Evolutionary conservation across 2,329 filamentous ascomycete genomes (phyloP), one percentile per base, ranked within the genome.

Genomic region (Aspergillus eucalypticola): DNA sequence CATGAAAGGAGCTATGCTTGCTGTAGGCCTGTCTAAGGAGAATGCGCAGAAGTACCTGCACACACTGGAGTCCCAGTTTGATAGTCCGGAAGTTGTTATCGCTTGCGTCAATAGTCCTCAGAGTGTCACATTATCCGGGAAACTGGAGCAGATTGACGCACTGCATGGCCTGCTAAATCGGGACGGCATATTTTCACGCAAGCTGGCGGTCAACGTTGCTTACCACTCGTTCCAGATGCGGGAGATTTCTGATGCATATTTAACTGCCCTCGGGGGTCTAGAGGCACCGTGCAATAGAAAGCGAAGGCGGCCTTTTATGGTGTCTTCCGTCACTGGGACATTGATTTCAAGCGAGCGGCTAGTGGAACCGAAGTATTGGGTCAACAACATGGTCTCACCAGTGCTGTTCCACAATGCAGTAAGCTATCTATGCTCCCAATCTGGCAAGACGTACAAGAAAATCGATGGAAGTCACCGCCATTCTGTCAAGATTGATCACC

Each of bases 141-240:
- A 70, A 3, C 58, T 42, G 3, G 17, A 8, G 19, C 62, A 50
- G n/a, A 55, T 69, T 1, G 60, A 64, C 11, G 32, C 39, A 5
- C 39, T 68, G 1, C 46, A 61, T 13, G 21, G 29, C 1, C 8
- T 44, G 1, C 58, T 67, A 3, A 46, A 42, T 17, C 15, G 25
- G 0, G 41, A 60, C 6, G 32, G 41, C 3, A 57, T 67, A 2
- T 68, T 63, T 42, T 44, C 50, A 2, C 42, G 64, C 17, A 59
- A 59, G 13, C 46, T 69, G 6, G 38, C 57, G n/a, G 61, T 66
- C 8, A 42, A 59, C 2, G 57, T 64, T 13, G 67, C 65, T 13
- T 68, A 69, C 23, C 67, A 69, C 27, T 67, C 62, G 0, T 38
- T 32, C 23, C 64, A 66, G n/a, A 69, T 69, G 66, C 13, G 56